phyloP scores from a whole-genome alignment of 805 yeast genomes.

The Clavispora fructus region DNA sequence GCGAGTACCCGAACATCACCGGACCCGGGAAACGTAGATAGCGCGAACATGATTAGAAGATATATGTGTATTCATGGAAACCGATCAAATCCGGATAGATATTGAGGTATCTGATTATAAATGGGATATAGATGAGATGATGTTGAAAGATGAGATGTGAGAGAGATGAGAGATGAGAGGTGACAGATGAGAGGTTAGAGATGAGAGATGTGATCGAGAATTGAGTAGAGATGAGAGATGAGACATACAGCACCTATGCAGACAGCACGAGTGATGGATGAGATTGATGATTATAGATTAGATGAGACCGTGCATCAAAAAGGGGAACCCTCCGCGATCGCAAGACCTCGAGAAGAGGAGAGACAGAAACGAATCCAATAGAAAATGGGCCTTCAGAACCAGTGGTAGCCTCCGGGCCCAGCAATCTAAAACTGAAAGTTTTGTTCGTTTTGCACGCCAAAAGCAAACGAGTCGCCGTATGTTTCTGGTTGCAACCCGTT shows the following conservation, averaged over 20 bases:
- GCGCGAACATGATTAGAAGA: too few relatives aligned
- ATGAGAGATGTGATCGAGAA: not conserved
- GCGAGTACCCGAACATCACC: too few relatives aligned
- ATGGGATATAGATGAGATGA: not conserved
- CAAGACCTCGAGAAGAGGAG: too few relatives aligned
- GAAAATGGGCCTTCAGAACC: not conserved
- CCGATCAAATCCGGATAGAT: too few relatives aligned
- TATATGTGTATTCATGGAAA: too few relatives aligned
- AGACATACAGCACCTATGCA: not conserved
- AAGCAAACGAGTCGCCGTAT: conserved; percentile 81
- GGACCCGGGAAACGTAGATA: too few relatives aligned
- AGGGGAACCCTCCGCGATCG: not conserved
- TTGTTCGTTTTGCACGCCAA: conserved; percentile 66
- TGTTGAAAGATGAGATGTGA: not conserved
- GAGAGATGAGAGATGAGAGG: not conserved
- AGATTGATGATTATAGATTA: not conserved
- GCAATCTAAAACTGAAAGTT: conserved; percentile 32
- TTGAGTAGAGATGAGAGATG: not conserved
- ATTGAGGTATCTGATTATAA: not conserved
- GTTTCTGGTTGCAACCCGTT: conserved; percentile 69
- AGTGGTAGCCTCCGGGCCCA: not conserved
- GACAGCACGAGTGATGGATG: not conserved
- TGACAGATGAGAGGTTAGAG: not conserved
- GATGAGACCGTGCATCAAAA: not conserved
- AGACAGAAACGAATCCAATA: not conserved